Percentiles rank a stretch among this genome's conserved stretches.
Conservation (phyloP, 208 protist species). For the Crithidia mellificae region DNA sequence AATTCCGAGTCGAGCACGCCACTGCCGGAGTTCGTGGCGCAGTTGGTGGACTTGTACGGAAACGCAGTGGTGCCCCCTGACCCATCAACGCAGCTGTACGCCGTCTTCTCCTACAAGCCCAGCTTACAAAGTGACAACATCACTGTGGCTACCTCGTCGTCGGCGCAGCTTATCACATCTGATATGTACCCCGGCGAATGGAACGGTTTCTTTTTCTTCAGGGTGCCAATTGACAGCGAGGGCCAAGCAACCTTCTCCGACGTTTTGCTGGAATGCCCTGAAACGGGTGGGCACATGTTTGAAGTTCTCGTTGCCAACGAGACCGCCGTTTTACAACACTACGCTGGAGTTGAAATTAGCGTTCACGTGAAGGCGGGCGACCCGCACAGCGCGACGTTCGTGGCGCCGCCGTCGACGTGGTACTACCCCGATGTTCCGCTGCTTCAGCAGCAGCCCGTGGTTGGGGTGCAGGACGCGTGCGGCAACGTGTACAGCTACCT, state of each 20-base stretch:
- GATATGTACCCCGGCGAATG: too few species aligned
- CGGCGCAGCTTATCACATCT: too few species aligned
- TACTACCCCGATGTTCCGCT: conserved; percentile 24
- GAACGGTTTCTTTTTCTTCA: too few species aligned
- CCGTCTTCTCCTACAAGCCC: background rate
- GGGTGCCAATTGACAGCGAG: too few species aligned
- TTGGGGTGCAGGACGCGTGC: conserved; percentile 38
- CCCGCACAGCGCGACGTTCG: conserved; percentile 24
- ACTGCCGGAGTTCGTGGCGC: background rate
- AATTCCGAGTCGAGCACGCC: background rate
- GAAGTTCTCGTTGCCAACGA: background rate
- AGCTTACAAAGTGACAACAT: too few species aligned
- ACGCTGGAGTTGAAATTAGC: background rate
- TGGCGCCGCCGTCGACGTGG: conserved; percentile 22
- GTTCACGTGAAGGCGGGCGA: conserved; percentile 22
- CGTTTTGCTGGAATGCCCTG: conserved; percentile 2
- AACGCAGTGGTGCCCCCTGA: background rate
- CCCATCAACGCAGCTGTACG: background rate
- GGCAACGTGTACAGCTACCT: conserved; percentile 32
- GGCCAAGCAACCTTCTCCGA: background rate
- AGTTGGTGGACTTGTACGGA: background rate
- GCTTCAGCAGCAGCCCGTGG: conserved; percentile 35
- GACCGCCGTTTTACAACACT: background rate
- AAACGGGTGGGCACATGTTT: background rate
- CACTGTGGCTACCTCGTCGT: too few species aligned